Evolutionary conservation across 2,329 filamentous ascomycete species (phyloP).

Genomic region (Trichoderma lentiforme): DNA sequence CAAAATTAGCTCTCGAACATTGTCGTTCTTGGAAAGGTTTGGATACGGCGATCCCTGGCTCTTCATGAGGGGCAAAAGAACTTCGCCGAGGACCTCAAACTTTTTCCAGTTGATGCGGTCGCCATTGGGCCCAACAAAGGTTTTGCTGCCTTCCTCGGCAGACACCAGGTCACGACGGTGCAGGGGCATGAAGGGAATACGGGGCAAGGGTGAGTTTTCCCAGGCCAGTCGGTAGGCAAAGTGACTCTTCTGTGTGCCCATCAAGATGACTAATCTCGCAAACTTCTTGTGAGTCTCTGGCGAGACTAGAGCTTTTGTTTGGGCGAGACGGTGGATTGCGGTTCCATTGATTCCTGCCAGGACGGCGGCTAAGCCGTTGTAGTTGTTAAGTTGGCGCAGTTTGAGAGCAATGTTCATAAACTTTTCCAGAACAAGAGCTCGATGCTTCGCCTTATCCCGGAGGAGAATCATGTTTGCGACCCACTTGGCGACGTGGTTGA

Average conservation of each 20-base stretch:
- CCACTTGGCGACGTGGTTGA: conserved; percentile 81
- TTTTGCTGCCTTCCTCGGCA: conserved; percentile 88
- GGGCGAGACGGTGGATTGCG: conserved; percentile 75
- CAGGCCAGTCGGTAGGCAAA: conserved; percentile 95
- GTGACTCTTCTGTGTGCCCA: conserved; percentile 89
- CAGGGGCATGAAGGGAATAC: conserved; percentile 90
- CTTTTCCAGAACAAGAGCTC: conserved; percentile 86
- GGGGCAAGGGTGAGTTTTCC: conserved; percentile 87
- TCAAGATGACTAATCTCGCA: conserved; percentile 81
- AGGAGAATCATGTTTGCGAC: conserved; percentile 81
- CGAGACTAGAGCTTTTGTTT: conserved; percentile 75
- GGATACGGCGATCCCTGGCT: conserved; percentile 84
- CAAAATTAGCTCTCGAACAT: conserved; percentile 70
- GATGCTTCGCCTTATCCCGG: conserved; percentile 92
- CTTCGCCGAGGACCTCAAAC: conserved; percentile 92
- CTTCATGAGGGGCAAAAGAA: conserved; percentile 84
- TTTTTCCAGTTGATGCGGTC: conserved; percentile 96
- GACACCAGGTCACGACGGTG: conserved; percentile 86
- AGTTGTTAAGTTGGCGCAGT: conserved; percentile 90
- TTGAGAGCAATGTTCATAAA: conserved; percentile 89
- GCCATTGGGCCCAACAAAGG: conserved; percentile 71
- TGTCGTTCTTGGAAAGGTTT: conserved; percentile 65
- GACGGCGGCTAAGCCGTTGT: conserved; percentile 92
- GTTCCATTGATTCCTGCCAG: conserved; percentile 89
- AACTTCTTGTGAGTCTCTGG: conserved; percentile 75